Percentiles rank a stretch among this genome's conserved stretches.
Evolutionary conservation across 208 protist genomes (phyloP).

Genomic region (Leishmania major): DNA sequence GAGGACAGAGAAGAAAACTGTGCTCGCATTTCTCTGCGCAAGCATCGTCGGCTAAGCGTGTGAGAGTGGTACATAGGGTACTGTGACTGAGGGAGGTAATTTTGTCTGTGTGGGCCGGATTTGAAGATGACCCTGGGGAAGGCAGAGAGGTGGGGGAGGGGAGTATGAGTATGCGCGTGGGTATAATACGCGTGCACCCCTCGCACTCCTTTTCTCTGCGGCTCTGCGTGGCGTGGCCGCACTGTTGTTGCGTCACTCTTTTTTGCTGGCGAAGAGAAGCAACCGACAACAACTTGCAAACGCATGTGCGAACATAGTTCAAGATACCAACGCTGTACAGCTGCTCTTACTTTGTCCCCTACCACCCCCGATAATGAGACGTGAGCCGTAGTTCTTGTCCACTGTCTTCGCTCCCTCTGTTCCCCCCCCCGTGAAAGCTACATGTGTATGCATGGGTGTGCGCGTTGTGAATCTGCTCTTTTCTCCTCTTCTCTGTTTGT

Average conservation of each 20-base stretch:
- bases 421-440: neutral
- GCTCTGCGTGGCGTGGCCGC: neutral
- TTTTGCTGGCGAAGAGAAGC: neutral
- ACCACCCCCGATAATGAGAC: neutral
- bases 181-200: neutral
- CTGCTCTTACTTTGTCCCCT: neutral
- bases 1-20: neutral
- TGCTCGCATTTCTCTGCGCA: neutral
- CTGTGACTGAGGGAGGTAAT: neutral
- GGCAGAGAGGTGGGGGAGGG: neutral
- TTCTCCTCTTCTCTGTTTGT: neutral
- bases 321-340: neutral
- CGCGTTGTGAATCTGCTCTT: neutral
- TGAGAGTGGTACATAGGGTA: neutral
- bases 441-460: neutral
- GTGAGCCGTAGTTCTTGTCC: neutral
- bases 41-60: neutral
- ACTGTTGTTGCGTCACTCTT: neutral
- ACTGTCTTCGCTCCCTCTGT: neutral
- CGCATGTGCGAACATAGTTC: neutral
- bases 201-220: neutral
- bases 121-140: neutral
- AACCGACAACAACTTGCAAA: neutral
- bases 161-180: neutral
- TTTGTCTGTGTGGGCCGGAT: neutral